Evolutionary conservation across 2,329 filamentous ascomycete genomes (phyloP), one percentile per base, ranked within the genome.

Genomic region (Aspergillus awamori): DNA sequence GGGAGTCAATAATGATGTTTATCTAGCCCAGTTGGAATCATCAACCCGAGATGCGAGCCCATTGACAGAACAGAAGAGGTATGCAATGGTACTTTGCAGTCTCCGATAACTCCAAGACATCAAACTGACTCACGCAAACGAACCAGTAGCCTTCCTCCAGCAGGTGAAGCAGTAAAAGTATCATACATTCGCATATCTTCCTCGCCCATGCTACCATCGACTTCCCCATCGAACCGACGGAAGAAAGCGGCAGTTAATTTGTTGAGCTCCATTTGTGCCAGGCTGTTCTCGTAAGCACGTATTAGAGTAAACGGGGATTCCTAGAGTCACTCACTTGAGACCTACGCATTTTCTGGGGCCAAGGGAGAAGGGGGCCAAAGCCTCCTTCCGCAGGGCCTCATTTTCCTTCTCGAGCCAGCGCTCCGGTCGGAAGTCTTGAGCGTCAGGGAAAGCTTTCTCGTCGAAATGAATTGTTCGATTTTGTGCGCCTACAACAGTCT

Each of bases 251-350:
- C 52, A 17, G 43, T 20, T 20, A 38, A 54, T 8, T 41, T 54
- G 7, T 10, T 54, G 26, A 54, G 36, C 36, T 54, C 52, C 33
- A 54, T 28, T 33, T 54, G 33, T 7, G 52, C 52, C 52, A 54
- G 13, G 7, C 45, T 49, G 8, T 17, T 2, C 8, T 30, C 26
- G 1, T 49, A 1, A 49, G 45, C 3, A 49, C 3, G 6, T 22
- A 47, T 28, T n/a, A 49, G 13, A 28, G 2, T 15, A 28, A 13
- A 5, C 13, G n/a, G 7, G 8, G 15, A 30, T 28, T 15, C 8
- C 2, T n/a, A 17, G 8, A 17, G 15, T n/a, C 8, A 49, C 45
- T 30, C 3, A 49, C 45, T 54, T 54, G 8, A 54, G 28, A 8
- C 52, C 52, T 8, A 54, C 15, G 13, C 52, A 54, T 22, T 54